A percentile compares a stretch with the other conserved stretches of the same genome.
Evolutionary conservation across 129 eudicot genomes (phyloP).

Genomic region (Arctium minus): DNA sequence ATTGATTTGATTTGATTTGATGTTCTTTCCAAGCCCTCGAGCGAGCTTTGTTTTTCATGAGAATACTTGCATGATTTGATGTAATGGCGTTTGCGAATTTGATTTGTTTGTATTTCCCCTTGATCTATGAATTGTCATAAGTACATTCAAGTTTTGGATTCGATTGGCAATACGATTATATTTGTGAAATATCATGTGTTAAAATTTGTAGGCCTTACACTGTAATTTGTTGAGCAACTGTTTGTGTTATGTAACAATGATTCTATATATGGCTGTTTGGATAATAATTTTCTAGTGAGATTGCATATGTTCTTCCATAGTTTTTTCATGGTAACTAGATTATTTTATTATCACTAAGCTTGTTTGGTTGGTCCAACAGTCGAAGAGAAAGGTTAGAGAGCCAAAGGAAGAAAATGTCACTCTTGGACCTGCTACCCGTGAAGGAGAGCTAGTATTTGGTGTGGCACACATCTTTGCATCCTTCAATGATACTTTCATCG

Average conservation of each 20-base stretch:
- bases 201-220: neutral
- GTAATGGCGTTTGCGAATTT: neutral
- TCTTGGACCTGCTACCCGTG: slow-evolving; percentile 48
- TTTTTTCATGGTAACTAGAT: neutral
- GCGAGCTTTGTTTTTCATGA: neutral
- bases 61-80: neutral
- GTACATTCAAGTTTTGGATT: neutral
- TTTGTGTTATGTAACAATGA: neutral
- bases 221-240: neutral
- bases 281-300: neutral
- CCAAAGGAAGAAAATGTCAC: slow-evolving; percentile 62
- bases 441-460: slow-evolving; percentile 48
- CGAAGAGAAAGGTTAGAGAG: slow-evolving; percentile 51
- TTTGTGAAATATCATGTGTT: neutral
- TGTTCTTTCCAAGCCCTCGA: neutral
- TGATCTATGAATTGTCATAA: neutral
- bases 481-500: slow-evolving; percentile 55
- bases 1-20: neutral
- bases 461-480: slow-evolving; percentile 62
- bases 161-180: neutral
- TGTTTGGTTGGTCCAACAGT: slow-evolving; percentile 8
- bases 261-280: neutral
- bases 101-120: neutral
- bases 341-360: neutral
- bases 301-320: neutral